phyloP scores from a whole-genome alignment of 441 rosid species.

The Gossypium lobatum region DNA sequence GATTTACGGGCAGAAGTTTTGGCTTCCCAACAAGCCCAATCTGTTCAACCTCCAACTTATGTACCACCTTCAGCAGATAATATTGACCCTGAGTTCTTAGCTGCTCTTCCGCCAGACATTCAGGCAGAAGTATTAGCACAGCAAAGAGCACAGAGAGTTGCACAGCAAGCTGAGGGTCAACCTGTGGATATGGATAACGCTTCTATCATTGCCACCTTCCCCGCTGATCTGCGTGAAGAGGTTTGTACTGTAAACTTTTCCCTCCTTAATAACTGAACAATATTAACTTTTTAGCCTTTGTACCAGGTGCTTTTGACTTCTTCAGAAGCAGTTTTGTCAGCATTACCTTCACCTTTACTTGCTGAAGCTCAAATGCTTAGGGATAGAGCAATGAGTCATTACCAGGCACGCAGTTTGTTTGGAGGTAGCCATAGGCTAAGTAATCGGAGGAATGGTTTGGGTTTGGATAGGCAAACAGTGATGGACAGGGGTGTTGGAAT shows the following conservation, averaged over 20 bases:
- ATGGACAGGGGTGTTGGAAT: constrained; percentile 98
- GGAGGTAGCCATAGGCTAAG: constrained; percentile 75
- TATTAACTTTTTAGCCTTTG: constrained; percentile 21
- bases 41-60: constrained; percentile 83
- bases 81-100: constrained; percentile 96
- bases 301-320: constrained; percentile 90
- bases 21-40: constrained; percentile 95
- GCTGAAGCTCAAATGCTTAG: constrained; percentile 97
- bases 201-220: constrained; percentile 96
- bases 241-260: constrained; percentile 36
- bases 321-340: constrained; percentile 92
- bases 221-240: constrained; percentile 98
- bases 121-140: constrained; percentile 99
- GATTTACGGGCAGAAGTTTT: constrained; percentile 93
- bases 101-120: constrained; percentile 97
- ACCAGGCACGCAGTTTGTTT: constrained; percentile 89
- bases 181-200: constrained; percentile 99
- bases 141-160: constrained; percentile 89
- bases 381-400: constrained; percentile 97
- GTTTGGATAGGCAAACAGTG: constrained; percentile 81
- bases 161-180: constrained; percentile 88
- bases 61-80: constrained; percentile 85
- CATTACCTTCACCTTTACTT: constrained; percentile 82
- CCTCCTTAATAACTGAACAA: constrained; percentile 14
- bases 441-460: constrained; percentile 85